Evolutionary conservation across 768 basidiomycete genomes (phyloP).

Genomic region (Pisolithus orientalis): DNA sequence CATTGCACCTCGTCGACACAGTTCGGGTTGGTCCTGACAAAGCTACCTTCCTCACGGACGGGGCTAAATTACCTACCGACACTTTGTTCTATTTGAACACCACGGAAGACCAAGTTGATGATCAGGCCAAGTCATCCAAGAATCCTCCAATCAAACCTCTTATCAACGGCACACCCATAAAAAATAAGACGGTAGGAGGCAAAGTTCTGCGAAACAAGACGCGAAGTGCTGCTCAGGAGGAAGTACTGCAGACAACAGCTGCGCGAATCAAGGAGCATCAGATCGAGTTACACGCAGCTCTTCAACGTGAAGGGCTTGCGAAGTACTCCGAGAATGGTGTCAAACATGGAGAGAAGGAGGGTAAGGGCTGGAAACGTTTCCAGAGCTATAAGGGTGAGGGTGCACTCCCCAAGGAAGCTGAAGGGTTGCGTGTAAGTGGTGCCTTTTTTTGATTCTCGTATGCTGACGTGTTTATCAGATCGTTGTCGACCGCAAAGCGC

Average conservation of each 20-base stretch:
- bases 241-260: conserved; percentile 69
- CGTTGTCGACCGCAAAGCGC: conserved; percentile 82
- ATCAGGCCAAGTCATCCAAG: conserved; percentile 49
- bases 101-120: conserved; percentile 51
- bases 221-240: conserved; percentile 79
- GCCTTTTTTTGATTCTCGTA: background rate
- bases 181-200: conserved; percentile 70
- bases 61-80: conserved; percentile 78
- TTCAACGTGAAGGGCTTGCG: conserved; percentile 76
- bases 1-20: conserved; percentile 84
- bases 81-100: conserved; percentile 79
- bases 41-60: conserved; percentile 72
- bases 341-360: conserved; percentile 71
- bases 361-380: conserved; percentile 92
- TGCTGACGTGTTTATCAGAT: conserved; percentile 46
- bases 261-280: conserved; percentile 88
- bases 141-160: conserved; percentile 45
- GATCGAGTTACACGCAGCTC: conserved; percentile 63
- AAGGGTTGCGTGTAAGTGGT: conserved; percentile 64
- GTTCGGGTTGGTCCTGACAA: conserved; percentile 67
- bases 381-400: conserved; percentile 96
- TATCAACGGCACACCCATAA: conserved; percentile 60
- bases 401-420: conserved; percentile 79
- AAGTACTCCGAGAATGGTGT: conserved; percentile 80
- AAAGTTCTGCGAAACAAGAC: conserved; percentile 91